A percentile compares a stretch with the other conserved stretches of the same genome.
Conservation (phyloP, 1,139 yeast species). For the Candida sanyaensis region DNA sequence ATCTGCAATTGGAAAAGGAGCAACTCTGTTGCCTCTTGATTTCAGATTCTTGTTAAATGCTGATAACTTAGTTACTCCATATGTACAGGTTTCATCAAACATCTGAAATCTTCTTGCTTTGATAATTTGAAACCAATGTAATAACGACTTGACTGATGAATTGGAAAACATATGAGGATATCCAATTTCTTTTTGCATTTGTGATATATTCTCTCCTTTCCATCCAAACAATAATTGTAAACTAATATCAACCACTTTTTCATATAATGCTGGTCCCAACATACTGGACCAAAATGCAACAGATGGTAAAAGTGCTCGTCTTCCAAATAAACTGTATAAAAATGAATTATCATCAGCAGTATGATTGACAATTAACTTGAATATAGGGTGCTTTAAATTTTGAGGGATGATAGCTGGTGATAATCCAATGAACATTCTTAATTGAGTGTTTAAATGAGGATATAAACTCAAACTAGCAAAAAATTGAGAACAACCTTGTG, state of each 20-base stretch:
- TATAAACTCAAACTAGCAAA: slow-evolving; percentile 44
- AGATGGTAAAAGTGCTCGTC: slow-evolving; percentile 45
- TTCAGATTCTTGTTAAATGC: slow-evolving; percentile 25
- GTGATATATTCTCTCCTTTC: slow-evolving; percentile 35
- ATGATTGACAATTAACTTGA: slow-evolving; percentile 35
- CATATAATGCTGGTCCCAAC: slow-evolving; percentile 37
- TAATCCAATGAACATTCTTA: slow-evolving; percentile 40
- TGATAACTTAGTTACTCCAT: slow-evolving; percentile 22
- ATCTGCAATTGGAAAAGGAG: slow-evolving; percentile 54
- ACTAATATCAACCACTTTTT: slow-evolving; percentile 39
- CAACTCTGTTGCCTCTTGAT: slow-evolving; percentile 46
- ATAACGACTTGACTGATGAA: slow-evolving; percentile 45
- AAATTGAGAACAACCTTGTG: slow-evolving; percentile 50
- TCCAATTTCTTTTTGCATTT: slow-evolving; percentile 38
- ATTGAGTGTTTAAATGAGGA: slow-evolving; percentile 33
- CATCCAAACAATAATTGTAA: slow-evolving; percentile 43
- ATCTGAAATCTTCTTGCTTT: slow-evolving; percentile 44
- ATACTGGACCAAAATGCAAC: slow-evolving; percentile 47
- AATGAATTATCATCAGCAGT: slow-evolving; percentile 36
- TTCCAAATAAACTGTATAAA: slow-evolving; percentile 41
- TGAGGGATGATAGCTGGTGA: slow-evolving; percentile 50
- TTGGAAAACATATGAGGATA: slow-evolving; percentile 52
- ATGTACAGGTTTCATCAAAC: slow-evolving; percentile 45
- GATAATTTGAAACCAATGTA: slow-evolving; percentile 53
- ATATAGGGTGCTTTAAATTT: slow-evolving; percentile 39